These are phyloP conservation scores for Gautieria morchelliformis DNA, from an alignment of 768 basidiomycete species.

Conservation along the genomic window DNA sequence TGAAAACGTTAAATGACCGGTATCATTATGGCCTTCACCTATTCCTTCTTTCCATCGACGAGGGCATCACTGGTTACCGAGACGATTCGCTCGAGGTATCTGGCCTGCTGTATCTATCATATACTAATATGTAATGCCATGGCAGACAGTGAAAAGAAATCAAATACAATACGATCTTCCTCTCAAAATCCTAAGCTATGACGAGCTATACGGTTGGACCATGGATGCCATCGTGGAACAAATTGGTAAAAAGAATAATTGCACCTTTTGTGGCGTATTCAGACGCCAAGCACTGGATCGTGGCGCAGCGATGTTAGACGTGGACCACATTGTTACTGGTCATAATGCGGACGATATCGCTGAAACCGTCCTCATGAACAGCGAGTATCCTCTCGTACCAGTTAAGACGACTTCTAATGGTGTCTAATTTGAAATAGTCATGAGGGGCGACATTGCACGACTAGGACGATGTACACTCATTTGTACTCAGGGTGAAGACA, in stretches of 20 bases:
- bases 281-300: constrained; percentile 92
- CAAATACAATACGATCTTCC: constrained; percentile 93
- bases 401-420: background rate
- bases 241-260: constrained; percentile 95
- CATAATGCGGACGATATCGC: constrained; percentile 99
- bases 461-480: constrained; percentile 90
- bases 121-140: constrained; percentile 5
- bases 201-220: constrained; percentile 97
- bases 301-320: constrained; percentile 78
- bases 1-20: constrained; percentile 91
- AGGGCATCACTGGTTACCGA: constrained; percentile 96
- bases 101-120: constrained; percentile 7
- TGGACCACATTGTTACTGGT: constrained; percentile 97
- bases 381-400: constrained; percentile 36
- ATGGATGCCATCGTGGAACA: constrained; percentile 97
- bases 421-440: constrained; percentile 43
- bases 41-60: constrained; percentile 92
- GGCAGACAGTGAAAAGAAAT: constrained; percentile 93
- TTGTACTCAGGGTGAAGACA: constrained; percentile 93
- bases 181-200: constrained; percentile 91
- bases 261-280: constrained; percentile 98
- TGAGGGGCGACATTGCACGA: constrained; percentile 95
- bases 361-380: constrained; percentile 98
- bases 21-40: constrained; percentile 89
- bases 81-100: constrained; percentile 87